Evolutionary conservation across 768 basidiomycete species (phyloP).

Genomic region (Heimioporus sp.): DNA sequence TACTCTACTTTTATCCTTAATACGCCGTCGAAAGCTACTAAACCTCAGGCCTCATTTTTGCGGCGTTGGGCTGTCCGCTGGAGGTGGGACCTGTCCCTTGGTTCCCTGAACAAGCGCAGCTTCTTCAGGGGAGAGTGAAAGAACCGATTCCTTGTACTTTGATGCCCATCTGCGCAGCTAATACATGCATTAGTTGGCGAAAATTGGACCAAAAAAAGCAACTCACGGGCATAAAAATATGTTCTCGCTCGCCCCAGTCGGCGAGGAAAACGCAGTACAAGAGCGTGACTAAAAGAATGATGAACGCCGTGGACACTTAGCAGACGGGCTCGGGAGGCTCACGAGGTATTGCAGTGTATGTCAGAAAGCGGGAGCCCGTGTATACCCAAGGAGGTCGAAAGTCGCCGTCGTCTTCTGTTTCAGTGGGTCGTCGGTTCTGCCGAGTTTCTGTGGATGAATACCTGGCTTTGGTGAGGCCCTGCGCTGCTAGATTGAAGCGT

Average conservation of each 20-base stretch:
- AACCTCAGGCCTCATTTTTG: no score
- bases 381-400: conserved; percentile 65
- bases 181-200: conserved; percentile 1
- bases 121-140: conserved; percentile 60
- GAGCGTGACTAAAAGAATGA: conserved; percentile 39
- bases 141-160: conserved; percentile 47
- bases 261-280: conserved; percentile 60
- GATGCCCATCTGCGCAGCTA: conserved; percentile 61
- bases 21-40: no score
- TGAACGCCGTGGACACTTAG: not conserved
- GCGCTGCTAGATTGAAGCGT: conserved; percentile 7
- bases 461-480: conserved; percentile 2
- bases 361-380: conserved; percentile 46
- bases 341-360: conserved; percentile 58
- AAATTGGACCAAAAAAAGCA: not conserved
- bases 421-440: conserved; percentile 1
- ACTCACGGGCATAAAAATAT: conserved; percentile 67
- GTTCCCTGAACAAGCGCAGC: conserved; percentile 21
- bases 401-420: conserved; percentile 33
- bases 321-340: conserved; percentile 14
- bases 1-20: no score
- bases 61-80: not conserved
- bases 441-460: conserved; percentile 14
- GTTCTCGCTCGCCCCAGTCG: conserved; percentile 70
- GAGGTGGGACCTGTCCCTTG: not conserved